These are phyloP conservation scores for Hypoxylon crocopeplum DNA, from an alignment of 495 filamentous ascomycete species.

Conservation along the genomic window DNA sequence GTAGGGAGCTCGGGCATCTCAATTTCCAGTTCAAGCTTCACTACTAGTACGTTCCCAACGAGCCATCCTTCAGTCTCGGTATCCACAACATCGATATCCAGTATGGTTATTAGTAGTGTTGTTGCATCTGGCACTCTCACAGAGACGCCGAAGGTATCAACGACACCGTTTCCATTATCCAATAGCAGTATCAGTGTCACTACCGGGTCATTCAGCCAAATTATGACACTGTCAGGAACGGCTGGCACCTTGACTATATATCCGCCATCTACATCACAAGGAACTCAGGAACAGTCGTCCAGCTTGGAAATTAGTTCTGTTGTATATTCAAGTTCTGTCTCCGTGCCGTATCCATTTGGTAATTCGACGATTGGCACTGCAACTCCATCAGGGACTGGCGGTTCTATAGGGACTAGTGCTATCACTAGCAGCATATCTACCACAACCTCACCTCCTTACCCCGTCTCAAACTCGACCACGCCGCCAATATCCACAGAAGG, in stretches of 20 bases:
- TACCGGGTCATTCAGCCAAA: neutral
- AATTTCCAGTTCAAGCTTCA: constrained; percentile 7
- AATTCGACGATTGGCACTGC: constrained; percentile 33
- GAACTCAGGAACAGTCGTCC: neutral
- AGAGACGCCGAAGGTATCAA: constrained; percentile 11
- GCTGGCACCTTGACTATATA: constrained; percentile 4
- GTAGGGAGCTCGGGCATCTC: constrained; percentile 4
- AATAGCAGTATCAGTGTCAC: constrained; percentile 19
- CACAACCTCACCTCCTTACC: constrained; percentile 8
- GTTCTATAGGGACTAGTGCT: constrained; percentile 13
- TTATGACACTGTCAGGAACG: constrained; percentile 4
- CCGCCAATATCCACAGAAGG: constrained; percentile 13
- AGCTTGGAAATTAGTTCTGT: constrained; percentile 13
- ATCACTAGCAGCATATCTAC: constrained; percentile 10
- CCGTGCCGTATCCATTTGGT: constrained; percentile 23
- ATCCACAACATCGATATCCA: constrained; percentile 13
- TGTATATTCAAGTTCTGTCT: constrained; percentile 12
- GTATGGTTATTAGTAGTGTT: constrained; percentile 27
- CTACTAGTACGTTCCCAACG: constrained; percentile 11
- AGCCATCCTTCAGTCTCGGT: constrained; percentile 15
- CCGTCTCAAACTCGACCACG: constrained; percentile 14
- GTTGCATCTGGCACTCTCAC: constrained; percentile 31
- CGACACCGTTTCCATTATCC: constrained; percentile 13
- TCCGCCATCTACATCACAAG: neutral
- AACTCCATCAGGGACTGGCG: constrained; percentile 6